Evolutionary conservation across 1,284 basidiomycete species (phyloP).

Genomic region (Puccinia coronata): DNA sequence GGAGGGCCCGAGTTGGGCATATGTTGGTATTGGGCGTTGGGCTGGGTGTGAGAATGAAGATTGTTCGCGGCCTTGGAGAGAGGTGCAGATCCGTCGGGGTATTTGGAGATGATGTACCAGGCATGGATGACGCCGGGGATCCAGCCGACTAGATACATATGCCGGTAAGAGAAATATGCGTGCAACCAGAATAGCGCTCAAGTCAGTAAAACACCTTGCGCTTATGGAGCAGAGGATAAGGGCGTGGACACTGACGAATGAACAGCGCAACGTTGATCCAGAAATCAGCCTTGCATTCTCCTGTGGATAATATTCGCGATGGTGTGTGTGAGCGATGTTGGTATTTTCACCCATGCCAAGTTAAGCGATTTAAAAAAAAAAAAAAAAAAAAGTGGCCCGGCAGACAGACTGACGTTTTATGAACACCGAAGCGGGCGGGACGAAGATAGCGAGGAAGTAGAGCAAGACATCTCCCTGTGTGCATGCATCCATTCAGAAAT

Average conservation of each 20-base stretch:
- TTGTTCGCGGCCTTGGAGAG: background rate
- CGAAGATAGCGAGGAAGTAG: slow-evolving; percentile 51
- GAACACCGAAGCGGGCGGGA: slow-evolving; percentile 49
- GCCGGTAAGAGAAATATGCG: too few species aligned
- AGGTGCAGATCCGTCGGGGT: background rate
- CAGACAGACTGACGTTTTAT: slow-evolving; percentile 16
- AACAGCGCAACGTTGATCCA: slow-evolving; percentile 50
- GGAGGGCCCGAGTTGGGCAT: background rate
- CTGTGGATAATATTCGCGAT: too few species aligned
- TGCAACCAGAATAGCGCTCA: too few species aligned
- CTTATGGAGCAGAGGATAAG: too few species aligned
- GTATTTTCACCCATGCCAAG: too few species aligned
- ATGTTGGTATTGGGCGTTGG: background rate
- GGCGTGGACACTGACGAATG: slow-evolving; percentile 35
- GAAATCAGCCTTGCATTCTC: slow-evolving; percentile 46
- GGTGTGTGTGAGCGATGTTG: too few species aligned
- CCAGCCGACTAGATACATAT: slow-evolving; percentile 50
- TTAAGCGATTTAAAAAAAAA: too few species aligned
- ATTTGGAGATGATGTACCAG: slow-evolving; percentile 50
- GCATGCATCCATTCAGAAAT: too few species aligned
- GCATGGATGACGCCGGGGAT: slow-evolving; percentile 51
- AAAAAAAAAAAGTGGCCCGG: background rate
- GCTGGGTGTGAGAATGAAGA: background rate
- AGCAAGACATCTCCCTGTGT: slow-evolving; percentile 49
- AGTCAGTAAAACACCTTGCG: too few species aligned